Evolutionary conservation across 345 rosid species (phyloP), one percentile per base, ranked within the genome.

Genomic region (Chamaenerion angustifolium): DNA sequence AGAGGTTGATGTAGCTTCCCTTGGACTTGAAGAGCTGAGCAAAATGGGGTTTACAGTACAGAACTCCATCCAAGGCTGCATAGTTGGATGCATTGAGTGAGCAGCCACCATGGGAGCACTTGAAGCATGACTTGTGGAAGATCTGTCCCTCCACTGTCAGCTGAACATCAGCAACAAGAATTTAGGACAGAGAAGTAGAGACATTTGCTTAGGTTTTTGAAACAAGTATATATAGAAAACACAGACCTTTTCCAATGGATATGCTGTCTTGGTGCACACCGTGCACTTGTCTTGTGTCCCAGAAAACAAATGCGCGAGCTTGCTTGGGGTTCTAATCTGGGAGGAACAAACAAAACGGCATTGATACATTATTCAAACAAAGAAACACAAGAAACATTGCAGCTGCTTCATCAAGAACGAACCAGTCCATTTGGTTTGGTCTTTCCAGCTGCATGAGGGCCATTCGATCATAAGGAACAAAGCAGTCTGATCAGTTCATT

Each of bases 261-360:
- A 77, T 23, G 56, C 82, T 3, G 75, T 77, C 64, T 73, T 77
- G 5, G 43, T 50, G 55, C 82, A 71, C 23, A 54, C 16, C 25
- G 71, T 40, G n/a, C 79, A 77, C 46, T 77, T 77, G 56, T 77
- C 82, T 23, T 60, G 76, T 15, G 79, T 77, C 46, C 82, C 82
- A 31, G 61, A 46, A 51, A 77, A 77, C 67, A 64, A 23, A 21
- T 55, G 44, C 16, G 82, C 68, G 9, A 73, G 50, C 58, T 63
- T 77, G 76, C 78, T 77, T 0, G 80, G 83, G 12, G 69, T 27
- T 51, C 57, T 71, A 12, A 59, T 7, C 83, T 77, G 68, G 42
- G 46, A 5, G 62, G 16, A 10, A 7, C 21, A 16, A 16, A 3
- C 17, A 15, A 17, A 12, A 46, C 11, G 5, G 0, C 10, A 16